A percentile compares a stretch with the other conserved stretches of the same genome.
phyloP scores from a whole-genome alignment of 129 eudicot genomes.

The Glebionis coronaria region DNA sequence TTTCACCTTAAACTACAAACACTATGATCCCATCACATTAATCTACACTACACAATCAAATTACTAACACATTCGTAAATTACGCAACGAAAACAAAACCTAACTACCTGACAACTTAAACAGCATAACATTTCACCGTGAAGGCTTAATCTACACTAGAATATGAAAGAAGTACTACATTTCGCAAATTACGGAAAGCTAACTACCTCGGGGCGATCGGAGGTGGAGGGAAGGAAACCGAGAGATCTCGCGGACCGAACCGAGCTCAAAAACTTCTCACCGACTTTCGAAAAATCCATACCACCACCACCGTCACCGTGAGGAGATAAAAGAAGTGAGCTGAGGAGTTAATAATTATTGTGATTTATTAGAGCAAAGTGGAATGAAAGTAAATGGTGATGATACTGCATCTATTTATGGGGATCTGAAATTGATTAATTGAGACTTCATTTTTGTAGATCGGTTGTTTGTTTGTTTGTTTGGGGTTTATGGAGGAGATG shows the following conservation, averaged over 20 bases:
- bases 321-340: conserved; percentile 62
- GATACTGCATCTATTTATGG: conserved; percentile 55
- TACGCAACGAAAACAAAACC: neutral
- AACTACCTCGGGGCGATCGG: conserved; percentile 91
- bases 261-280: conserved; percentile 91
- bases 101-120: no score
- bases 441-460: conserved; percentile 22
- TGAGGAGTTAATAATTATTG: no score
- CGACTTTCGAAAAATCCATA: conserved; percentile 95
- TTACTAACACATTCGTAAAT: neutral
- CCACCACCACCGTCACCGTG: conserved; percentile 25
- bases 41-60: conserved; percentile 2
- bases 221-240: conserved; percentile 64
- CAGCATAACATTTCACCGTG: no score
- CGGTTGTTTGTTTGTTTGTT: neutral
- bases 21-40: conserved; percentile 17
- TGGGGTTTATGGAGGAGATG: no score
- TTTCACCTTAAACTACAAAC: neutral
- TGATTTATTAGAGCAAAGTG: no score
- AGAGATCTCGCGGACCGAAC: conserved; percentile 93
- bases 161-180: no score
- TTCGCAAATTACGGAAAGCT: no score
- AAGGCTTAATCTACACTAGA: no score
- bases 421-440: conserved; percentile 25
- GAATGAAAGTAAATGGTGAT: conserved; percentile 57